These are phyloP conservation scores for Auxenochlorella pyrenoidosa DNA, from an alignment of 139 green algal genomes.

Conservation along the genomic window DNA sequence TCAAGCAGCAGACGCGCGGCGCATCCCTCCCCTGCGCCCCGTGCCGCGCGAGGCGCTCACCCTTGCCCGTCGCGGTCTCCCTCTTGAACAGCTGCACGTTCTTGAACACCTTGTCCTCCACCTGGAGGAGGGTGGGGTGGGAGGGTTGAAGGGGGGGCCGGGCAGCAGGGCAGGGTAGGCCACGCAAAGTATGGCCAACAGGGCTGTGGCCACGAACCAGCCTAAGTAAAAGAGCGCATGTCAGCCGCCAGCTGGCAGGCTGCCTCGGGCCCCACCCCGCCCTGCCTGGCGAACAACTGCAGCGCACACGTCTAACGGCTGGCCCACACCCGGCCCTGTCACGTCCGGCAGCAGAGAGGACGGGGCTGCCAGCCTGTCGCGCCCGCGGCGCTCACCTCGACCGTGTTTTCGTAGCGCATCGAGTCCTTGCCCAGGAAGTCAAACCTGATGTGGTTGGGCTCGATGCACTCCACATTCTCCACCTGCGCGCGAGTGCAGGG, in stretches of 20 bases:
- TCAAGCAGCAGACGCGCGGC: no score
- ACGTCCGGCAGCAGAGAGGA: background rate
- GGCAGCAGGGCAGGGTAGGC: background rate
- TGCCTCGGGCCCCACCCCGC: no score
- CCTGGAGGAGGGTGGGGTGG: constrained; percentile 41
- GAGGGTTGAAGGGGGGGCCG: no score
- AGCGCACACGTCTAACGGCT: no score
- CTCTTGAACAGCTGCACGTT: constrained; percentile 81
- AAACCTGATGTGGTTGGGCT: constrained; percentile 87
- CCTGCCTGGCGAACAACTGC: no score
- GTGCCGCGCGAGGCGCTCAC: constrained; percentile 40
- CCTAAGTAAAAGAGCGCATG: no score
- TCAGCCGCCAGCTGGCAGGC: background rate
- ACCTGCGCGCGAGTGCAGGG: constrained; percentile 49
- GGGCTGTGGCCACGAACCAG: background rate
- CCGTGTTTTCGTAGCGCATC: constrained; percentile 96
- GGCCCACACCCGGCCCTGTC: no score
- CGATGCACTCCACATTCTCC: constrained; percentile 86
- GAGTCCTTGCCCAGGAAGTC: constrained; percentile 99
- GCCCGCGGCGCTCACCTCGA: constrained; percentile 56
- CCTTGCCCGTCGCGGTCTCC: constrained; percentile 60
- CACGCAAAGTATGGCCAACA: background rate
- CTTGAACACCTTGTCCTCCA: constrained; percentile 83
- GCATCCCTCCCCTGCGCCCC: no score
- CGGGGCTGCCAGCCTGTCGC: background rate